Evolutionary conservation across 2,329 filamentous ascomycete genomes (phyloP), one percentile per base, ranked within the genome.

Genomic region (Epichloe elymi): DNA sequence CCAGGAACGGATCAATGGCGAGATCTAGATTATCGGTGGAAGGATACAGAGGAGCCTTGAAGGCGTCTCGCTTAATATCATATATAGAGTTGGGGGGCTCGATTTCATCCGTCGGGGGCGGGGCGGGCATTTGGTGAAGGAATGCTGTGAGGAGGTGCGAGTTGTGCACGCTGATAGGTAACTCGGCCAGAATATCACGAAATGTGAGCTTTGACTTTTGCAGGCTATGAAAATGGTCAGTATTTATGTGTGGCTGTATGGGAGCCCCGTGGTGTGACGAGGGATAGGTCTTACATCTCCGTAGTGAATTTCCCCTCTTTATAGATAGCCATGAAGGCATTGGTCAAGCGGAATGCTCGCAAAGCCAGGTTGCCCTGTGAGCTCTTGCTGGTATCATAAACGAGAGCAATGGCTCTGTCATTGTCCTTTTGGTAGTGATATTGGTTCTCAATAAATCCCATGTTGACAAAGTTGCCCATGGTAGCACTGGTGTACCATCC

Each of bases 401-500:
- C 88, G 51, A 98, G 77, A 46, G 88, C 88, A 43, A 96, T 82
- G 6, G 87, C 89, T 68, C 80, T 78, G 70, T 93, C 88, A 67
- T 95, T 95, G 61, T 94, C 88, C 70, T 88, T 93, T 76, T 98
- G 93, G 76, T 95, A 97, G 74, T 90, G 86, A 72, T 83, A 89
- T 71, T 96, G 90, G 75, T 97, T 98, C 79, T 98, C 93, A 70
- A 98, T 87, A 66, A 95, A 90, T 75, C 85, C 87, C 65, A 86
- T 70, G 75, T 90, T 96, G 76, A 97, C 79, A 62, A 97, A 97
- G 77, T 95, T 97, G 70, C 93, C 93, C 87, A 98, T 94, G 69
- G 89, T 95, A 57, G 90, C 88, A 74, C 89, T 96, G 53, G 89
- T 96, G 74, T 98, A 98, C 90, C 90, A 98, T 63, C 93, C 93